phyloP scores from a whole-genome alignment of 805 yeast species.

The Kodamaea laetipori region DNA sequence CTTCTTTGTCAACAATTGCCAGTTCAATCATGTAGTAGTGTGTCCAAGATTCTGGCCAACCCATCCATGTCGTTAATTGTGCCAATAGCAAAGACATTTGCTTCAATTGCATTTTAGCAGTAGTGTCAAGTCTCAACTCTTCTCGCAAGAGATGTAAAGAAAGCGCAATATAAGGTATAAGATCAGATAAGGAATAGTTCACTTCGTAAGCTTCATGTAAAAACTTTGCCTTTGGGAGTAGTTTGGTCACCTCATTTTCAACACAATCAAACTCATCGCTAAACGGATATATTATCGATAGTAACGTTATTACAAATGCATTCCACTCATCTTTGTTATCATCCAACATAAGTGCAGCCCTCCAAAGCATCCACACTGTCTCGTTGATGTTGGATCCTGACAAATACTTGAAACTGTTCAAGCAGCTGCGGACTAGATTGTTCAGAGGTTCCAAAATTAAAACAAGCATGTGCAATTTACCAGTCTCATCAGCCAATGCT shows the following conservation, averaged over 20 bases:
- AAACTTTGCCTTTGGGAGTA: conserved; percentile 33
- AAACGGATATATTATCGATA: conserved; percentile 54
- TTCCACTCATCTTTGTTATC: conserved; percentile 57
- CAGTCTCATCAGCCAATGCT: conserved; percentile 25
- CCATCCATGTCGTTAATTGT: conserved; percentile 65
- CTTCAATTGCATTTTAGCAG: conserved; percentile 36
- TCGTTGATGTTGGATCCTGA: conserved; percentile 61
- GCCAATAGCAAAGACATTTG: conserved; percentile 57
- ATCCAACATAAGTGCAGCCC: conserved; percentile 50
- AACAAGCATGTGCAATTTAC: conserved; percentile 27
- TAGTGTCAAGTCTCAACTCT: conserved; percentile 62
- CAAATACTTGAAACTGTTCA: conserved; percentile 53
- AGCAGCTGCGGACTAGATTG: conserved; percentile 44
- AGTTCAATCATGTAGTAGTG: conserved; percentile 50
- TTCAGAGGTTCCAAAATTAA: conserved; percentile 49
- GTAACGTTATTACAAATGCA: conserved; percentile 53
- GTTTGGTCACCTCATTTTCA: conserved; percentile 27
- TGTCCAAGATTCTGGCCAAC: conserved; percentile 73
- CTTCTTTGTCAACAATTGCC: conserved; percentile 36
- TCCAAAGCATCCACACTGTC: conserved; percentile 64
- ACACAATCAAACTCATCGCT: conserved; percentile 22
- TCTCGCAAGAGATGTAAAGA: conserved; percentile 79
- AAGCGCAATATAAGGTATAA: conserved; percentile 62
- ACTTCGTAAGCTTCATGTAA: conserved; percentile 28
- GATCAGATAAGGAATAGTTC: conserved; percentile 49